Evolutionary conservation across 345 rosid species (phyloP).

Genomic region (Clarkia xantiana): DNA sequence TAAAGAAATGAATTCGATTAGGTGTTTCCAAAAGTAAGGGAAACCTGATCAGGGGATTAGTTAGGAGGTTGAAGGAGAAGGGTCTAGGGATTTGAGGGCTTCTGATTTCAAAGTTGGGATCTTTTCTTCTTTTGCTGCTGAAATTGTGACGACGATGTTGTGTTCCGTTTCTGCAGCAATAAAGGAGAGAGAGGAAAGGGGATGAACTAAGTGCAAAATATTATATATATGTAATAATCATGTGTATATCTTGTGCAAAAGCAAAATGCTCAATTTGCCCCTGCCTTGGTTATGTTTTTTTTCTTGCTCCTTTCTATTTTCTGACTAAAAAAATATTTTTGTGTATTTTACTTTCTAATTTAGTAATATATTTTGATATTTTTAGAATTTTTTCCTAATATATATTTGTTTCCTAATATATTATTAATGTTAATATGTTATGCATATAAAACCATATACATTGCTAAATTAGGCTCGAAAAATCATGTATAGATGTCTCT

Average conservation of each 20-base stretch:
- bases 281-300: neutral
- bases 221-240: too few relatives aligned
- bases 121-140: neutral
- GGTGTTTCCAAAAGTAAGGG: neutral
- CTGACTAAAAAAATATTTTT: too few relatives aligned
- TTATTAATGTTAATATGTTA: too few relatives aligned
- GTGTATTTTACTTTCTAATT: too few relatives aligned
- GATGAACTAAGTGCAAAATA: neutral
- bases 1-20: neutral
- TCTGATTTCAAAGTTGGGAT: neutral
- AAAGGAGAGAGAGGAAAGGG: too few relatives aligned
- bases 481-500: too few relatives aligned
- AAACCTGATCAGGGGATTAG: neutral
- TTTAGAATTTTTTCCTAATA: too few relatives aligned
- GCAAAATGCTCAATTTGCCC: neutral
- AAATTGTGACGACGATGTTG: neutral
- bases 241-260: neutral
- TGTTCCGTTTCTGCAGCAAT: neutral
- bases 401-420: too few relatives aligned
- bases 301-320: too few relatives aligned
- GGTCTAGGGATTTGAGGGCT: constrained; percentile 9
- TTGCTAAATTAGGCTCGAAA: too few relatives aligned
- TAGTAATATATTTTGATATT: too few relatives aligned
- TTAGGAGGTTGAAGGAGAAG: constrained; percentile 1
- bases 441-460: too few relatives aligned